Evolutionary conservation across 108 stramenopile genomes (phyloP), one percentile per base, ranked within the genome.

Genomic region (Seminavis robusta): DNA sequence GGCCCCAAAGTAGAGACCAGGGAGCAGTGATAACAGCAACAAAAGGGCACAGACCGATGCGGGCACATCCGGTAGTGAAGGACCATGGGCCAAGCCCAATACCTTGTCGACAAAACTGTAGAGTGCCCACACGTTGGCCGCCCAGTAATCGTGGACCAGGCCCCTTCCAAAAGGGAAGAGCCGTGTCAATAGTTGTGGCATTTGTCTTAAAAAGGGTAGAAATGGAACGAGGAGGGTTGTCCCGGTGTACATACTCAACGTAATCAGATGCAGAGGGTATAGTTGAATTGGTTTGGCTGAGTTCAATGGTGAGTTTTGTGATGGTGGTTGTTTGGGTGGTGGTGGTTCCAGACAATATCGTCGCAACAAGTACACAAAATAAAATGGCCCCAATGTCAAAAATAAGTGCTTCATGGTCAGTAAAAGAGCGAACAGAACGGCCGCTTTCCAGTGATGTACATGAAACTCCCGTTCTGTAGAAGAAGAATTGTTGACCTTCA

Each of bases 161-260:
- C 98, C 98, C 55, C 98, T 73, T 3, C 71, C 86, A 63, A 96
- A 98, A 10, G 98, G 98, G 63, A 98, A 97, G n/a, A 98, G 82
- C 30, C 98, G 81, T 16, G 36, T 36, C 1, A 72, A 26, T 17
- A 98, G 87, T 74, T 97, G 94, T 7, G 52, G 47, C 31, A 88
- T 33, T 47, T 69, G 43, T 30, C 71, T 46, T 0, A 86, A 8
- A 67, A 89, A 79, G 7, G 88, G 90, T 7, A 86, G 32, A 61
- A 87, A 86, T 3, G 90, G 83, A 31, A 73, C 45, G 0, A 90
- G 30, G 44, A 94, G 61, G 11, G 77, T 66, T n/a, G 59, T 23
- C 20, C 75, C 50, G 1, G 87, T 81, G 13, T 76, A 71, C 0
- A 55, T 23, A 1, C 69, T 92, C 39, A 98, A 67, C 5, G 59